Base-by-base conservation (phyloP, 768 basidiomycete genomes). In the Podaxis pistillaris region DNA sequence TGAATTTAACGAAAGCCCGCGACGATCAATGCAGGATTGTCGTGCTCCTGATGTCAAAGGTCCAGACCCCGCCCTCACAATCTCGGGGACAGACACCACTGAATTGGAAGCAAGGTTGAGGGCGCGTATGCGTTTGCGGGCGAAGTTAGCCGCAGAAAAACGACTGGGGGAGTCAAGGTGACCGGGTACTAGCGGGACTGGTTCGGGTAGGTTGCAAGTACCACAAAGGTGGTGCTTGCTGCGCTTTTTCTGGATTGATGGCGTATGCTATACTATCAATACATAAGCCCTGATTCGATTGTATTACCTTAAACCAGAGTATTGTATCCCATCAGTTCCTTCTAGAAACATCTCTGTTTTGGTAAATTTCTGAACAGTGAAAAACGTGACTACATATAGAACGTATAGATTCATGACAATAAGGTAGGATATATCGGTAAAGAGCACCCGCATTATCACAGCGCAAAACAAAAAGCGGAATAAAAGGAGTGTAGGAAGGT, bases 131-230 rank as follows among this genome's bases (percentile, higher is more conserved):
- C 81, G 76, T 62, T 66, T 86, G 65, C 80, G 76, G 26, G 76
- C 78, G 26, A 79, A 81, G 37, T 76, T 86, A 26, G 79, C 79
- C 22, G 79, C 79, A 22, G 81, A 77, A 63, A 82, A 77, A 68
- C 71, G 72, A 56, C 51, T 58, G 58, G 58, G 46, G 30, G 46
- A 37, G 13, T 19, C 44, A 49, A 19, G 17, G 26, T 46, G 41
- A 57, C 24, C 26, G 13, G 24, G 49, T 51, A 30, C 3, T 19
- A 9, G 50, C 46, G 54, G 47, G 30, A 40, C 19, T 40, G 22
- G 7, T 60, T 24, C 40, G 49, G 57, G 51, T 53, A 2, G 22
- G 24, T 28, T 24, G 2, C 12, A 60, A 64, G 62, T 68, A 71
- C 70, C 69, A 69, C 70, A 68, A 64, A 40, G 67, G 62, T 66